These are phyloP conservation scores for Pseudonitzschia delicatissima DNA, from an alignment of 108 stramenopile species.

Conservation along the genomic window DNA sequence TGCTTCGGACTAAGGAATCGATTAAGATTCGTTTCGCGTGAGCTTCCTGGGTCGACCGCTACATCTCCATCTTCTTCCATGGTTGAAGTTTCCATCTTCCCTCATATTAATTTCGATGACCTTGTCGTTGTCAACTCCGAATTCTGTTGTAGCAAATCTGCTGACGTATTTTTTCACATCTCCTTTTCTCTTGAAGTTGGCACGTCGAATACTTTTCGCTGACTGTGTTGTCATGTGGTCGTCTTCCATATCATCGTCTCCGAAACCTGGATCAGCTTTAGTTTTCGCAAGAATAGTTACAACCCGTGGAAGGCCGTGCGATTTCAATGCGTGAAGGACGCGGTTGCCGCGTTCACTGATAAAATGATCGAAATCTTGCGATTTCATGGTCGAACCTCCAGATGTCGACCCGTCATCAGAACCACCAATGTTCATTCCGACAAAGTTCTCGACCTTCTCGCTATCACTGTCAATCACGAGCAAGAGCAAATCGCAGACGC, in stretches of 20 bases:
- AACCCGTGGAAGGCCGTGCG: conserved; percentile 90
- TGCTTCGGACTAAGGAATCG: conserved; percentile 55
- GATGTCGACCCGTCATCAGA: conserved; percentile 36
- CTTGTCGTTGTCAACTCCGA: conserved; percentile 64
- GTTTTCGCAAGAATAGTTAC: conserved; percentile 80
- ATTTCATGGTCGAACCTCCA: conserved; percentile 44
- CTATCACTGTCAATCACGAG: conserved; percentile 82
- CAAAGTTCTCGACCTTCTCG: conserved; percentile 24
- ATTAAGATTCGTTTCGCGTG: conserved; percentile 31
- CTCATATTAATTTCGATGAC: conserved; percentile 54
- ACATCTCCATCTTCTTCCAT: conserved; percentile 13
- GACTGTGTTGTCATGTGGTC: conserved; percentile 57
- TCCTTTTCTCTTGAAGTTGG: conserved; percentile 69
- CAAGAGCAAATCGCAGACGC: conserved; percentile 82
- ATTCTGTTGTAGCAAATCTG: conserved; percentile 74
- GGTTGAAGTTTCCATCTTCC: conserved; percentile 10
- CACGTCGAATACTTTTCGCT: conserved; percentile 58
- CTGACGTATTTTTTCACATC: conserved; percentile 72
- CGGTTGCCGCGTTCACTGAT: conserved; percentile 79
- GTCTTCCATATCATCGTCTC: conserved; percentile 29
- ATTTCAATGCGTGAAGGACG: conserved; percentile 88
- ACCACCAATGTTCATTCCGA: conserved; percentile 48
- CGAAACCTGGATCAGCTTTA: conserved; percentile 23
- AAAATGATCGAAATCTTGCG: conserved; percentile 67
- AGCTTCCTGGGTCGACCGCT: conserved; percentile 21